phyloP scores from a whole-genome alignment of 345 rosid genomes.

The Nephelium lappaceum region DNA sequence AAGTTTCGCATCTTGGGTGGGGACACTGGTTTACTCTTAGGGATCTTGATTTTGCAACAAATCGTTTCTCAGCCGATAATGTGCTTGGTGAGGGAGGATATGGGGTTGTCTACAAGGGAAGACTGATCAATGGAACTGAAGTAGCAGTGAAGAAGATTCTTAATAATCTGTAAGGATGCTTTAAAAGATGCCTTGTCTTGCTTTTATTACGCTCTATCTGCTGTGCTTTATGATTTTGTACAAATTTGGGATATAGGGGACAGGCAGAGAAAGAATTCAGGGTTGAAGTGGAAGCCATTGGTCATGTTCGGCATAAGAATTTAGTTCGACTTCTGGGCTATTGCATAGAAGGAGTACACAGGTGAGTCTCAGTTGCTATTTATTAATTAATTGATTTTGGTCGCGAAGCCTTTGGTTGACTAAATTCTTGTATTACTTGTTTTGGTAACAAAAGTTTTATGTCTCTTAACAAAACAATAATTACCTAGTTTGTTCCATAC shows the following conservation, averaged over 20 bases:
- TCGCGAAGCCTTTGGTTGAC: too few species aligned
- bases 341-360: conserved; percentile 91
- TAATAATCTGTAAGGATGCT: conserved; percentile 77
- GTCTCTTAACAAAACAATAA: too few species aligned
- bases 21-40: conserved; percentile 99
- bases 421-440: too few species aligned
- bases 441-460: too few species aligned
- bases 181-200: background rate
- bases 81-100: conserved; percentile 98
- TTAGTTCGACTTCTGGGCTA: conserved; percentile 92
- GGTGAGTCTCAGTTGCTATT: conserved; percentile 43
- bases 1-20: conserved; percentile 97
- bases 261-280: conserved; percentile 98
- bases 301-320: conserved; percentile 95
- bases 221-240: conserved; percentile 17
- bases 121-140: conserved; percentile 83
- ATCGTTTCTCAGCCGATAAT: conserved; percentile 72
- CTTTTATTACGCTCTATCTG: background rate
- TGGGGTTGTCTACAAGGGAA: conserved; percentile 91
- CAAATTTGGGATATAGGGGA: conserved; percentile 61
- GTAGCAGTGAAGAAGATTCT: conserved; percentile 98
- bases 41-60: conserved; percentile 89
- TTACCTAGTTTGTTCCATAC: background rate
- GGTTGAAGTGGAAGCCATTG: conserved; percentile 97
- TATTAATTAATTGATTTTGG: conserved; percentile 1